These are phyloP conservation scores for Trichopus zeylanicus DNA, from an alignment of 116 monocot genomes.

Conservation along the genomic window DNA sequence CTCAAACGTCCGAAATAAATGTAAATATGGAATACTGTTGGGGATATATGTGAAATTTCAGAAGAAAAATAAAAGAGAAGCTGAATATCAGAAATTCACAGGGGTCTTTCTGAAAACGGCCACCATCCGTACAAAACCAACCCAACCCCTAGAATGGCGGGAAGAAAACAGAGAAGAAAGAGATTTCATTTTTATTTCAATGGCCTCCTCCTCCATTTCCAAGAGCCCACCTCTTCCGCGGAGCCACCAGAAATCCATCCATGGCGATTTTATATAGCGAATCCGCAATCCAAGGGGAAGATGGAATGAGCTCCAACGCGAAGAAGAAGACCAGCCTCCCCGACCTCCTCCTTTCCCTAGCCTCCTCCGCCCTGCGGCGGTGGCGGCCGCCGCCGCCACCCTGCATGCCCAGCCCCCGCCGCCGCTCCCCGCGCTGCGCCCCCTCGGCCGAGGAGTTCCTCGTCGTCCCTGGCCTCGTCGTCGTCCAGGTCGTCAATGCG, in stretches of 20 bases:
- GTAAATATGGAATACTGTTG: no score
- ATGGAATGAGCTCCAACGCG: background rate
- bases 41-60: no score
- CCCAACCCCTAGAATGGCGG: no score
- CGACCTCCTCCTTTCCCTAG: background rate
- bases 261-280: background rate
- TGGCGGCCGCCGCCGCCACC: background rate
- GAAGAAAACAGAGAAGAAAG: no score
- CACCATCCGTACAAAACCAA: no score
- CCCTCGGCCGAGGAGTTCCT: conserved; percentile 16
- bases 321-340: background rate
- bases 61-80: no score
- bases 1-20: no score
- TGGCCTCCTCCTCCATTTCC: background rate
- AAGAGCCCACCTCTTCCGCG: background rate
- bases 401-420: background rate
- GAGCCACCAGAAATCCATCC: background rate
- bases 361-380: conserved; percentile 2
- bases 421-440: no score
- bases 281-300: background rate
- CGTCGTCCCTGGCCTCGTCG: conserved; percentile 15
- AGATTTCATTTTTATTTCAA: no score
- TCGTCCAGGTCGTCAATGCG: conserved; percentile 18
- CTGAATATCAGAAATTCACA: no score
- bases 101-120: no score